Percentiles rank a stretch among this genome's conserved stretches.
Conservation (phyloP, 2,329 filamentous ascomycete species). For the Ophiocordyceps camponoti-saundersi region DNA sequence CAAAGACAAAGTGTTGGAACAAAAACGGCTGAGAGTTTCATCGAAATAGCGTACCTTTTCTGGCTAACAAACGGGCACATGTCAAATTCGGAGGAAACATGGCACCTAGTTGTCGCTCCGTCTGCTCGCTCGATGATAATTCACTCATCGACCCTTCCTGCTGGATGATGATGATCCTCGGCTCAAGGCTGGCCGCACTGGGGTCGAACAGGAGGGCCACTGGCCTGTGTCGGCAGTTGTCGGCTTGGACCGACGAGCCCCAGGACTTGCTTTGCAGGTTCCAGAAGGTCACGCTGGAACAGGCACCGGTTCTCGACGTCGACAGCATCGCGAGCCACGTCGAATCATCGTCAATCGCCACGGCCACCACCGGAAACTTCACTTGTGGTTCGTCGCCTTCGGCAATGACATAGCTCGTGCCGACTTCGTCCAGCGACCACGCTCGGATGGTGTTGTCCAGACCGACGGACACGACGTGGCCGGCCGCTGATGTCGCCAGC, state of each 20-base stretch:
- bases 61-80: constrained; percentile 27
- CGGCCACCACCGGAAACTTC: constrained; percentile 41
- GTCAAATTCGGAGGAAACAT: constrained; percentile 36
- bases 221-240: constrained; percentile 34
- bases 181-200: constrained; percentile 16
- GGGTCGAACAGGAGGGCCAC: constrained; percentile 47
- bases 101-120: constrained; percentile 18
- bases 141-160: constrained; percentile 47
- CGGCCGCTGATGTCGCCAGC: constrained; percentile 43
- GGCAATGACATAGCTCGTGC: constrained; percentile 22
- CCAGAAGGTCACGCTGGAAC: constrained; percentile 38
- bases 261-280: constrained; percentile 39
- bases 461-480: constrained; percentile 51
- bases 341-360: constrained; percentile 47
- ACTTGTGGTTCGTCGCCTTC: constrained; percentile 21
- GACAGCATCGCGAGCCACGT: constrained; percentile 52
- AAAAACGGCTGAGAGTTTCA: not conserved
- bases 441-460: constrained; percentile 52
- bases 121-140: constrained; percentile 25
- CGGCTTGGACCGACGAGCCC: constrained; percentile 34
- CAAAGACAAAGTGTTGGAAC: not conserved
- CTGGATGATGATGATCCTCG: constrained; percentile 42
- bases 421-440: constrained; percentile 39
- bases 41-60: constrained; percentile 20
- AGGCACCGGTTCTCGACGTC: constrained; percentile 17